Percentiles rank a stretch among this genome's conserved stretches.
phyloP scores from a whole-genome alignment of 768 basidiomycete species.

The Xerocomellus dryophilus region DNA sequence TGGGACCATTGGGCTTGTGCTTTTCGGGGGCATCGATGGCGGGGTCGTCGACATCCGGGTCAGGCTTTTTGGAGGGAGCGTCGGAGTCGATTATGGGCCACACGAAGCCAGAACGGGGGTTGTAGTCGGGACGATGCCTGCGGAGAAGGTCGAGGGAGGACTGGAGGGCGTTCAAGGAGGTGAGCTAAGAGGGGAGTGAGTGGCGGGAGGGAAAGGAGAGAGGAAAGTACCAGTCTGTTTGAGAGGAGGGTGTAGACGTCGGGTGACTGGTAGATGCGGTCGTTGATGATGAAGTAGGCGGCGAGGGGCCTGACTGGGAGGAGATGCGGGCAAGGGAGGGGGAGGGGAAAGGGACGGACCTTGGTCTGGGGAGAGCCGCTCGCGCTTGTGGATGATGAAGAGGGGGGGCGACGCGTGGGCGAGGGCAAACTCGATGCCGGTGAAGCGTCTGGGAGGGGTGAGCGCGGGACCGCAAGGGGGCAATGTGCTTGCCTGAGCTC shows the following conservation, averaged over 20 bases:
- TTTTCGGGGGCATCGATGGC: slow-evolving; percentile 19
- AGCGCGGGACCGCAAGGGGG: not conserved
- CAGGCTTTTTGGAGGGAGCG: slow-evolving; percentile 40
- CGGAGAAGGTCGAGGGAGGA: slow-evolving; percentile 73
- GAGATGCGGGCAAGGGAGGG: not conserved
- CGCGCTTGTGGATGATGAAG: slow-evolving; percentile 88
- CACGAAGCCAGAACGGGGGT: slow-evolving; percentile 76
- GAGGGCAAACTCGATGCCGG: slow-evolving; percentile 83
- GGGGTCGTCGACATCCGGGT: slow-evolving; percentile 29
- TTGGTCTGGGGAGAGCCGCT: slow-evolving; percentile 79
- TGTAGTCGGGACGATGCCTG: slow-evolving; percentile 74
- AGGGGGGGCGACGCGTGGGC: slow-evolving; percentile 77
- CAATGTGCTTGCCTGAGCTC: slow-evolving; percentile 60
- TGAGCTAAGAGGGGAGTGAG: slow-evolving; percentile 43
- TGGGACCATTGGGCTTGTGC: slow-evolving; percentile 33
- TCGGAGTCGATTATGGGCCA: slow-evolving; percentile 75
- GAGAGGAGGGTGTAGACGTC: slow-evolving; percentile 82
- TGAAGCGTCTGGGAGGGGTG: slow-evolving; percentile 61
- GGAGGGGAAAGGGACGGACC: slow-evolving; percentile 43
- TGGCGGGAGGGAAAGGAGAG: not conserved
- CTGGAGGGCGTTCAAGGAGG: slow-evolving; percentile 68
- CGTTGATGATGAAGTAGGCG: slow-evolving; percentile 85
- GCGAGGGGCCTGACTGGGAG: slow-evolving; percentile 67
- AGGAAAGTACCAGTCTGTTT: slow-evolving; percentile 64
- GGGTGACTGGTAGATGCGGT: slow-evolving; percentile 85